A percentile compares a stretch with the other conserved stretches of the same genome.
These are phyloP conservation scores for Hyphopichia fennica DNA, from an alignment of 1,139 yeast genomes.

Conservation along the genomic window DNA sequence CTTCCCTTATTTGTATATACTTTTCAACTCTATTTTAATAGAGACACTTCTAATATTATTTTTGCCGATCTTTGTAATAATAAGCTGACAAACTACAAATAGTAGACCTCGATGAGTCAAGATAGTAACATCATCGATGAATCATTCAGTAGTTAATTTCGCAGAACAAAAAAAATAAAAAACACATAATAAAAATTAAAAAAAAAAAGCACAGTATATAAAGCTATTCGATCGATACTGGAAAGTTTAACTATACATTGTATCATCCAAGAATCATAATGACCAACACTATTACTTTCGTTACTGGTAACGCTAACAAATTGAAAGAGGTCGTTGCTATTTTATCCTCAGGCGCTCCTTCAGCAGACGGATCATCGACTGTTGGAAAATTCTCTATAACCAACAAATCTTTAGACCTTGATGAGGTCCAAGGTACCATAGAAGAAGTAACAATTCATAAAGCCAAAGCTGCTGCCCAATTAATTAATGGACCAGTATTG, in stretches of 20 bases:
- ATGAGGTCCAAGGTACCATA: constrained; percentile 87
- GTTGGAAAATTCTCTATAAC: constrained; percentile 57
- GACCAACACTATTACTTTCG: constrained; percentile 53
- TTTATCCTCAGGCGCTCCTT: constrained; percentile 35
- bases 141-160: too few relatives aligned
- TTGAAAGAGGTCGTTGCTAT: constrained; percentile 80
- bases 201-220: neutral
- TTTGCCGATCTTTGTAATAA: too few relatives aligned
- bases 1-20: too few relatives aligned
- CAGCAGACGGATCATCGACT: constrained; percentile 22
- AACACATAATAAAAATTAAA: too few relatives aligned
- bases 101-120: too few relatives aligned
- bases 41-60: too few relatives aligned
- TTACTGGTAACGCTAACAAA: constrained; percentile 88
- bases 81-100: too few relatives aligned
- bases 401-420: constrained; percentile 72
- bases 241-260: too few relatives aligned
- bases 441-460: constrained; percentile 81
- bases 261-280: neutral
- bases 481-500: constrained; percentile 69
- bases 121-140: too few relatives aligned
- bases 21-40: too few relatives aligned
- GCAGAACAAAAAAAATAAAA: too few relatives aligned
- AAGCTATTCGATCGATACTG: neutral
- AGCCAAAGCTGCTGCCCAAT: constrained; percentile 71